These are phyloP conservation scores for Emmonsia crescens DNA, from an alignment of 2,329 filamentous ascomycete genomes.

Conservation along the genomic window DNA sequence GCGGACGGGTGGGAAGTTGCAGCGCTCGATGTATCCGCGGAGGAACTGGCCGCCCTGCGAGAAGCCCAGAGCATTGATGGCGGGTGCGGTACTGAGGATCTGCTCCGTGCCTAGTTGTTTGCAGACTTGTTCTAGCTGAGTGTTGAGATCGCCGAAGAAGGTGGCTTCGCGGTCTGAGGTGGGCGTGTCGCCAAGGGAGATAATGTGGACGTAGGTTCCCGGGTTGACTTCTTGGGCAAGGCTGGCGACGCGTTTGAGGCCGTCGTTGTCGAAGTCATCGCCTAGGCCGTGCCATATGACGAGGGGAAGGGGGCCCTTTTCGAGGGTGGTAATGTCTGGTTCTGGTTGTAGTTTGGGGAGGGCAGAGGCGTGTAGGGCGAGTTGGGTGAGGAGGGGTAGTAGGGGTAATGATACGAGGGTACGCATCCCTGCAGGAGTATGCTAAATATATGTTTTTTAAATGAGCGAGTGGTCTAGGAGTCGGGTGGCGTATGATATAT, in stretches of 20 bases:
- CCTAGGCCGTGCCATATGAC: slow-evolving; percentile 89
- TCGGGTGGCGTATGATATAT: not conserved
- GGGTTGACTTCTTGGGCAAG: slow-evolving; percentile 64
- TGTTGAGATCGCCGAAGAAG: slow-evolving; percentile 82
- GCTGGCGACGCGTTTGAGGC: slow-evolving; percentile 59
- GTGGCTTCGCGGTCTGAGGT: slow-evolving; percentile 66
- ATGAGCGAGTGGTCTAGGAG: not conserved
- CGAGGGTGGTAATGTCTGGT: not conserved
- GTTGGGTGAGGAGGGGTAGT: not conserved
- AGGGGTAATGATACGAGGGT: not conserved
- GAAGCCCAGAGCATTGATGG: slow-evolving; percentile 85
- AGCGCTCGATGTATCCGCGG: slow-evolving; percentile 80
- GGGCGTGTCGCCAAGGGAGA: slow-evolving; percentile 58
- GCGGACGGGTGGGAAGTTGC: slow-evolving; percentile 62
- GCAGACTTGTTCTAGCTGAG: slow-evolving; percentile 69
- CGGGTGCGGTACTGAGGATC: slow-evolving; percentile 69
- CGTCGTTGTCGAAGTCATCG: slow-evolving; percentile 58
- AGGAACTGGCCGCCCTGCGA: slow-evolving; percentile 94
- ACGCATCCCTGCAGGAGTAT: not conserved
- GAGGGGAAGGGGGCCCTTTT: slow-evolving; percentile 56
- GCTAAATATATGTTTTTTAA: not conserved
- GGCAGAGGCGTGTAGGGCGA: not conserved
- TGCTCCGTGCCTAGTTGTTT: slow-evolving; percentile 61
- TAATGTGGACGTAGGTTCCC: slow-evolving; percentile 72
- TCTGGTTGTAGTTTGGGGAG: not conserved